A percentile compares a stretch with the other conserved stretches of the same genome.
Conservation (phyloP, 352 stramenopile genomes). For the Pythium dissotocum region DNA sequence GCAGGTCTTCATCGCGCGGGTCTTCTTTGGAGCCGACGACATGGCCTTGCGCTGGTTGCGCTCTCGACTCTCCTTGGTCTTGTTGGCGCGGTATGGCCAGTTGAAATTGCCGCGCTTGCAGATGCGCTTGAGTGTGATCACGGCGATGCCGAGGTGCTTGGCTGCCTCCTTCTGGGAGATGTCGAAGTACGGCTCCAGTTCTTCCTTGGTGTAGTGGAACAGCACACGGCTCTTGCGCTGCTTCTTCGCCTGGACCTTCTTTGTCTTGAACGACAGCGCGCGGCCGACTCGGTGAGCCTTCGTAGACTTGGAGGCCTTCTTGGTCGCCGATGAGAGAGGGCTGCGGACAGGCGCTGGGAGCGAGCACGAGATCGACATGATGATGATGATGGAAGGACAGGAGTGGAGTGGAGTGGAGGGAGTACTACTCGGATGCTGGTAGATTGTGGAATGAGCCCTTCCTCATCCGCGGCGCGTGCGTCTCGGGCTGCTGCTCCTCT, state of each 20-base stretch:
- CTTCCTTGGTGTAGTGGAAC: constrained; percentile 43
- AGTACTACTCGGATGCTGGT: constrained; percentile 20
- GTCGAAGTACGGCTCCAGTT: constrained; percentile 47
- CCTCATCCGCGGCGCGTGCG: neutral
- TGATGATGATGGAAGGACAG: neutral
- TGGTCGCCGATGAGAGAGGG: constrained; percentile 13
- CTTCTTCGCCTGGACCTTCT: constrained; percentile 23
- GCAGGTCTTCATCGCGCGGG: neutral
- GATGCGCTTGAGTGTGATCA: constrained; percentile 78
- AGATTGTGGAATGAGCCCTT: constrained; percentile 43
- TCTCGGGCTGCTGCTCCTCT: neutral
- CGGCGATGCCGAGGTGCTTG: constrained; percentile 38
- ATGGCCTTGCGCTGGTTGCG: constrained; percentile 1
- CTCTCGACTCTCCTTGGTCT: constrained; percentile 25
- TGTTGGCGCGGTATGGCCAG: constrained; percentile 53
- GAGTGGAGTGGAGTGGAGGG: neutral
- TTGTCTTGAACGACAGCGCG: constrained; percentile 24
- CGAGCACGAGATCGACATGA: constrained; percentile 17
- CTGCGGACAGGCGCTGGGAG: constrained; percentile 10
- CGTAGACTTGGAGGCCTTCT: constrained; percentile 16
- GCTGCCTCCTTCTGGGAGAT: constrained; percentile 52
- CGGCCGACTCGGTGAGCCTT: constrained; percentile 20
- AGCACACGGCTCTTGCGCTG: constrained; percentile 45
- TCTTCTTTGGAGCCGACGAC: no score
- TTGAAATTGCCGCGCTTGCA: constrained; percentile 51